Evolutionary conservation across 495 filamentous ascomycete species (phyloP), one percentile per base, ranked within the genome.

Genomic region (Aspergillus incahuasiensis): DNA sequence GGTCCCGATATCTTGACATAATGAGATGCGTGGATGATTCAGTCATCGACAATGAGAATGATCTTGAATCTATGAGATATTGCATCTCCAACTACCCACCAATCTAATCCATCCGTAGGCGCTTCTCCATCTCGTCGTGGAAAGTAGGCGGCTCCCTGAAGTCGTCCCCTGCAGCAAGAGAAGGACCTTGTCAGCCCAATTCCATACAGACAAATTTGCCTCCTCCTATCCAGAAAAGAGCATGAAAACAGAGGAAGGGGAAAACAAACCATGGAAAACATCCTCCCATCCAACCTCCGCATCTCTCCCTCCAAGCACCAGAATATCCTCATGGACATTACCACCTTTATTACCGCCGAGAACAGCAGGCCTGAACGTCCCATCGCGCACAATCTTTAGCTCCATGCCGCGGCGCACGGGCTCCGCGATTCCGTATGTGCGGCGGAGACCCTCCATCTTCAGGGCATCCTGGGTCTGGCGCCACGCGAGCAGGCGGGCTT

Each of bases 331-430:
- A 69, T 88, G 85, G 25, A 91, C 70, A 63, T 70, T 71, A 2
- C 72, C 70, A 30, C 66, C 70, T 41, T 58, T 62, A 47, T 63
- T 12, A 7, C 72, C 72, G 32, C 79, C 77, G 61, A 81, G 60
- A 40, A 68, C 63, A 48, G 64, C 67, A 30, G 78, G 79, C 52
- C 72, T 60, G 74, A 82, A 82, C 49, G 77, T 79, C 19, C 81
- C 79, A 64, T 76, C 80, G 48, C 83, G 79, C 1, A 83, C 80
- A 65, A 95, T 91, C 80, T 88, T 88, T 64, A 95, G 74, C 78
- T 98, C 92, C 92, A 98, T 98, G 34, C 86, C 88, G n/a, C 92
- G 83, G 15, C 89, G 82, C 58, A 97, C 82, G 9, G 92, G 92
- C 82, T 96, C 92, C n/a, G 86, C 89, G 54, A 96, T 90, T 42